Conservation (phyloP, 176 grass and related monocot genomes). For the Oryza officinalis region DNA sequence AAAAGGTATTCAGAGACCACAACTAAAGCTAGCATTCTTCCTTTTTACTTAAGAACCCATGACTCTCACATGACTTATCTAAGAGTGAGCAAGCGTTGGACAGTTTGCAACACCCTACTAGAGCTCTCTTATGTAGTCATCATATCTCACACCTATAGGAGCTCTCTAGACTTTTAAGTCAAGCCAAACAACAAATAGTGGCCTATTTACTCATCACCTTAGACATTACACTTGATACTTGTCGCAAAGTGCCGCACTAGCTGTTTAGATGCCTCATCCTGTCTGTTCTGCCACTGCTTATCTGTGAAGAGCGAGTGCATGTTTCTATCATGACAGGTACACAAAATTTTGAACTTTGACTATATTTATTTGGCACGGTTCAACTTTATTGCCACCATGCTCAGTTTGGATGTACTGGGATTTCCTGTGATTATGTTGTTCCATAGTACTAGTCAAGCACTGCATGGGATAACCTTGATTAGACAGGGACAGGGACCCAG, state of each 20-base stretch:
- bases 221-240: not conserved
- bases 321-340: not conserved
- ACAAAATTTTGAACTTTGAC: not conserved
- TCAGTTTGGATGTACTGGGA: not conserved
- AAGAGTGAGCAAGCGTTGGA: not conserved
- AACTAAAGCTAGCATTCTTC: not conserved
- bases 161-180: slow-evolving; percentile 8
- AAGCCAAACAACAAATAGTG: not conserved
- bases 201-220: not conserved
- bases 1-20: slow-evolving; percentile 47
- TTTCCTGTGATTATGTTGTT: not conserved
- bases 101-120: not conserved
- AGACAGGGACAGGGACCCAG: not conserved
- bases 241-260: not conserved
- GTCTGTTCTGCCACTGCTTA: not conserved
- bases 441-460: not conserved
- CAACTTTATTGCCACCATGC: not conserved
- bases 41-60: slow-evolving; percentile 8
- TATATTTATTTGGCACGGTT: not conserved
- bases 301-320: not conserved
- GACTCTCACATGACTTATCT: not conserved
- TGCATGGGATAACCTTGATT: slow-evolving; percentile 2
- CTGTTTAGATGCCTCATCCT: not conserved
- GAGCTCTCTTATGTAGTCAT: not conserved
- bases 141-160: not conserved